Conservation (phyloP, 2,329 filamentous ascomycete genomes). For the Calonectria leucothoes region DNA sequence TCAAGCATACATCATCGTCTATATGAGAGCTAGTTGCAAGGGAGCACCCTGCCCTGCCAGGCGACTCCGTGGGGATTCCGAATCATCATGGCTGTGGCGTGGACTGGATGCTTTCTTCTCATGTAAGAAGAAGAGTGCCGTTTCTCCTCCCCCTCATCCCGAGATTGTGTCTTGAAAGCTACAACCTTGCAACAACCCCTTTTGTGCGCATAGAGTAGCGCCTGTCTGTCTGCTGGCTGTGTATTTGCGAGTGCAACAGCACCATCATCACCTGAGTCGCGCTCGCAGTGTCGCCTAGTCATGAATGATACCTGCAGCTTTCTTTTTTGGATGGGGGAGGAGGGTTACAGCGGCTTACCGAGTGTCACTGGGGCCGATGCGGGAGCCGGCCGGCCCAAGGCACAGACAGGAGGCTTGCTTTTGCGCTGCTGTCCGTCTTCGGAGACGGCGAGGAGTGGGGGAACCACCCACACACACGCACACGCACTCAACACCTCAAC, state of each 20-base stretch:
- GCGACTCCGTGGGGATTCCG: neutral
- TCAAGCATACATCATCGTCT: neutral
- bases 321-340: neutral
- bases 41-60: neutral
- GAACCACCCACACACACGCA: neutral
- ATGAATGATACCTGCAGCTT: neutral
- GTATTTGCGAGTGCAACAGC: neutral
- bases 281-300: neutral
- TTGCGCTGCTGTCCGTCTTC: neutral
- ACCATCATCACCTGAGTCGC: neutral
- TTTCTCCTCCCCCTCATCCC: neutral
- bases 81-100: neutral
- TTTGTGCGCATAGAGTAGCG: slow-evolving; percentile 4
- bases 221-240: neutral
- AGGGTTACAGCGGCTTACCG: slow-evolving; percentile 4
- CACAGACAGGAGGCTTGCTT: too few relatives aligned
- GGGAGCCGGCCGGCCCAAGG: neutral
- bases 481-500: slow-evolving; percentile 10
- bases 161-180: slow-evolving; percentile 3
- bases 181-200: neutral
- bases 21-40: neutral
- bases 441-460: slow-evolving; percentile 10
- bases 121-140: neutral
- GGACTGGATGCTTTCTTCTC: neutral
- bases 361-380: slow-evolving; percentile 6